Base-by-base conservation (phyloP, 2,329 filamentous ascomycete genomes). In the Knufia petricola region DNA sequence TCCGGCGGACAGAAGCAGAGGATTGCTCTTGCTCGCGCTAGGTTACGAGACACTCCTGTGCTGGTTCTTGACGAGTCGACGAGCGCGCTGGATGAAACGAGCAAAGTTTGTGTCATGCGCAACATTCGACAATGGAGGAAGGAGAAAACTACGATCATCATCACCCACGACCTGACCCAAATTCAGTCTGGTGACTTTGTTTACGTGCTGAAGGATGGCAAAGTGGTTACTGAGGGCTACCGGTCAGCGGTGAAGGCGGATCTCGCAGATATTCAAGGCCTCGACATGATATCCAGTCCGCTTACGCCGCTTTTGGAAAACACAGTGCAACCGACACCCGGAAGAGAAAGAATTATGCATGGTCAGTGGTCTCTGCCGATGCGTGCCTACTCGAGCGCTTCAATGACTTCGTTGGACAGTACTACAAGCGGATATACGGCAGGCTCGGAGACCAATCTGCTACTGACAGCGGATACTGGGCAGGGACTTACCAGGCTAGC, bases 31-130 rank as follows among this genome's bases (percentile, higher is more conserved):
- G 88, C 89, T 1, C 75, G 89, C 54, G 86, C 88, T 1, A 77
- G 77, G 34, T 66, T 96, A 4, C 74, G 88, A 44, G 78, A 95
- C 60, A 79, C 88, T 0, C 79, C 85, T 0, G 76, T 96, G 0
- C 70, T 96, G 4, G 82, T 96, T 21, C 71, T 96, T 2, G 90
- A 96, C 56, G 92, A 96, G 62, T 79, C 85, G 0, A 95, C 87
- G 0, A 92, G 87, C 63, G 86, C 86, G 0, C 69, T 96, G 8
- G 90, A 96, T 58, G 78, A 81, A n/a, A 71, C 76, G 8, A 89
- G 77, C 49, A 77, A 82, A 52, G 68, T 68, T 0, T 64, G 81
- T 10, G 76, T 95, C 31, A 82, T 94, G 73, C 77, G 84, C 36
- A 78, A 81, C 0, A 82, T 95, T 46, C 75, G 87, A 6, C 61